phyloP scores from a whole-genome alignment of 495 filamentous ascomycete species.

The Eremomyces bilateralis region DNA sequence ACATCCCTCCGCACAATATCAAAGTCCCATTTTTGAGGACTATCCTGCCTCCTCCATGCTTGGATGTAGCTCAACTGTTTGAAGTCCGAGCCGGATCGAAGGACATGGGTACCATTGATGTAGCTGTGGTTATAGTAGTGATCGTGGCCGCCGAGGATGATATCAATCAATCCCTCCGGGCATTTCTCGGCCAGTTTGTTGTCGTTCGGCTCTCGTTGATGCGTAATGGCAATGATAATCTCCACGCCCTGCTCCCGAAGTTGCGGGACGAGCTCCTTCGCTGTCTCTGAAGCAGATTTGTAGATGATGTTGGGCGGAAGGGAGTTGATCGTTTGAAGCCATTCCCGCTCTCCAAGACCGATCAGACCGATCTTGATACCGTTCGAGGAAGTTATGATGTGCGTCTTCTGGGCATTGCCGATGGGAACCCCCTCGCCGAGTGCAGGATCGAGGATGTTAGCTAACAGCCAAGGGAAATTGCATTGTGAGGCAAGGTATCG shows the following conservation, averaged over 20 bases:
- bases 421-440: slow-evolving; percentile 46
- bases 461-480: slow-evolving; percentile 73
- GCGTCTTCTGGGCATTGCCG: slow-evolving; percentile 42
- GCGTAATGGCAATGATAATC: slow-evolving; percentile 59
- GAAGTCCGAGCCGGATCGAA: slow-evolving; percentile 74
- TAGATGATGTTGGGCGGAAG: slow-evolving; percentile 64
- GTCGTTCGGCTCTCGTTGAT: slow-evolving; percentile 60
- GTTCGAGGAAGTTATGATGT: slow-evolving; percentile 56
- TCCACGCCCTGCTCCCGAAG: slow-evolving; percentile 60
- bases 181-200: slow-evolving; percentile 53
- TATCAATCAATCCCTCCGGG: slow-evolving; percentile 47
- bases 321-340: slow-evolving; percentile 71
- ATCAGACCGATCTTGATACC: slow-evolving; percentile 72
- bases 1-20: slow-evolving; percentile 56
- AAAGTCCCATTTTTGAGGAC: slow-evolving; percentile 40
- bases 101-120: slow-evolving; percentile 55
- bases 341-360: slow-evolving; percentile 58
- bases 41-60: slow-evolving; percentile 28
- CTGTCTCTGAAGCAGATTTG: slow-evolving; percentile 49
- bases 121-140: slow-evolving; percentile 63
- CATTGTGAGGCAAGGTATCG: slow-evolving; percentile 49
- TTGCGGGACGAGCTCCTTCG: slow-evolving; percentile 42
- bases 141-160: slow-evolving; percentile 76
- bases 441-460: slow-evolving; percentile 64
- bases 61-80: slow-evolving; percentile 81